A percentile compares a stretch with the other conserved stretches of the same genome.
These are phyloP conservation scores for Agroathelia rolfsii DNA, from an alignment of 1,284 basidiomycete species.

Conservation along the genomic window DNA sequence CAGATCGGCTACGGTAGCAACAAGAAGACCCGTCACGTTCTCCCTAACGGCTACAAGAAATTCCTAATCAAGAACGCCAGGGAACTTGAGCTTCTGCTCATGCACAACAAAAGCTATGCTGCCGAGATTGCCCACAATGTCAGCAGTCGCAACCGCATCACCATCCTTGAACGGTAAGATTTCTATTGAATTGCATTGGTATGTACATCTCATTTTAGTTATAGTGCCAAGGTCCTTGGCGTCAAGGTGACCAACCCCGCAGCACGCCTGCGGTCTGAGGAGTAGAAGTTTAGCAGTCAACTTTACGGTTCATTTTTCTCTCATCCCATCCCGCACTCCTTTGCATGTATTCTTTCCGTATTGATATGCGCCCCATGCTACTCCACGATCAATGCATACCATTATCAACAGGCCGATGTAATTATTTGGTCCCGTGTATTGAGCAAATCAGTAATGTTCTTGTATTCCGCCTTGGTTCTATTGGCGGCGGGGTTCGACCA, in stretches of 20 bases:
- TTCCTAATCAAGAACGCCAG: constrained; percentile 87
- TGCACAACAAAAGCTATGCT: constrained; percentile 97
- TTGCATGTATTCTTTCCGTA: no score
- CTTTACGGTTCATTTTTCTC: constrained; percentile 13
- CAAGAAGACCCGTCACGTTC: constrained; percentile 89
- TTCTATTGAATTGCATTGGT: constrained; percentile 5
- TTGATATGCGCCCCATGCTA: constrained; percentile 8
- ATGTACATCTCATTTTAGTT: background rate
- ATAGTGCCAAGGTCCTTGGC: constrained; percentile 80
- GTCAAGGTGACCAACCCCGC: constrained; percentile 94
- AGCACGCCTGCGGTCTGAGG: constrained; percentile 95
- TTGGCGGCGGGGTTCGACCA: no score
- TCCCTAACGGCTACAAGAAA: constrained; percentile 92
- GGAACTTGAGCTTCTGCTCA: constrained; percentile 88
- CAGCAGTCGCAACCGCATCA: constrained; percentile 90
- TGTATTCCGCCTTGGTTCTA: no score
- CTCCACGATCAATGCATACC: no score
- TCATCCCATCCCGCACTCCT: constrained; percentile 12
- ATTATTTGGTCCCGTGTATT: no score
- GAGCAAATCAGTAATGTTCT: no score
- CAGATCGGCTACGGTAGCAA: constrained; percentile 81
- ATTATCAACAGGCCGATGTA: no score
- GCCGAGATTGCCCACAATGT: constrained; percentile 98
- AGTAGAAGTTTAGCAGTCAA: constrained; percentile 48
- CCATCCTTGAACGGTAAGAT: constrained; percentile 84